Evolutionary conservation across 768 basidiomycete genomes (phyloP).

Genomic region (Rhizopogon roseolus): DNA sequence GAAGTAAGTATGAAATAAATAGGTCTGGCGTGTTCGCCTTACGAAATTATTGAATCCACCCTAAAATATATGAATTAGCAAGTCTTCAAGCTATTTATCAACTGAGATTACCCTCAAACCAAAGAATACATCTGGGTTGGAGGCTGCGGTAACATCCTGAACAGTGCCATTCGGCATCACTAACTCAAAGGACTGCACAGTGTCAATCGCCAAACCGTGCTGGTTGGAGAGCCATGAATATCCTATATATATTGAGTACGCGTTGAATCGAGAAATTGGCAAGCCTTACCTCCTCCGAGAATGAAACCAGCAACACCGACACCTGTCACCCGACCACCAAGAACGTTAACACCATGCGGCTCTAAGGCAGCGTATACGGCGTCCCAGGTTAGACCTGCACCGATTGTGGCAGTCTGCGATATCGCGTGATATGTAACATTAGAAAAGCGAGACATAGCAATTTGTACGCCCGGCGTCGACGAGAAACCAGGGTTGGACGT

Average conservation of each 20-base stretch:
- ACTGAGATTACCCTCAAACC: slow-evolving; percentile 28
- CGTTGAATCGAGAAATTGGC: slow-evolving; percentile 22
- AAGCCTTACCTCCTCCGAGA: slow-evolving; percentile 42
- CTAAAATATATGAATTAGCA: slow-evolving; percentile 18
- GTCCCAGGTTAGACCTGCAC: slow-evolving; percentile 34
- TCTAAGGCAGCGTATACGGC: slow-evolving; percentile 28
- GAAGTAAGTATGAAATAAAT: slow-evolving; percentile 25
- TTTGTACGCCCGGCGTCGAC: slow-evolving; percentile 26
- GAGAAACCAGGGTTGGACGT: slow-evolving; percentile 48
- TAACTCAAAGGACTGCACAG: slow-evolving; percentile 46
- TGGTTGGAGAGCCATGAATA: slow-evolving; percentile 61
- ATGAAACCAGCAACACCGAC: slow-evolving; percentile 53
- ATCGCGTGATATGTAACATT: no score
- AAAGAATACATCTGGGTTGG: slow-evolving; percentile 33
- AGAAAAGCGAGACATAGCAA: slow-evolving; percentile 29
- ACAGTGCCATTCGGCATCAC: slow-evolving; percentile 49
- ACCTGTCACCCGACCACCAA: slow-evolving; percentile 21
- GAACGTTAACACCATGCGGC: no score
- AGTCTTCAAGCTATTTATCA: background rate
- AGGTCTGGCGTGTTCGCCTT: background rate
- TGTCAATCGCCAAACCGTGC: slow-evolving; percentile 50
- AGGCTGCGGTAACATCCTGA: slow-evolving; percentile 22
- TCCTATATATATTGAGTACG: slow-evolving; percentile 23
- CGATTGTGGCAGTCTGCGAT: no score
- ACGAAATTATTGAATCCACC: slow-evolving; percentile 59